These are phyloP conservation scores for Thielaviopsis ethacetica DNA, from an alignment of 2,329 filamentous ascomycete genomes.

Conservation along the genomic window DNA sequence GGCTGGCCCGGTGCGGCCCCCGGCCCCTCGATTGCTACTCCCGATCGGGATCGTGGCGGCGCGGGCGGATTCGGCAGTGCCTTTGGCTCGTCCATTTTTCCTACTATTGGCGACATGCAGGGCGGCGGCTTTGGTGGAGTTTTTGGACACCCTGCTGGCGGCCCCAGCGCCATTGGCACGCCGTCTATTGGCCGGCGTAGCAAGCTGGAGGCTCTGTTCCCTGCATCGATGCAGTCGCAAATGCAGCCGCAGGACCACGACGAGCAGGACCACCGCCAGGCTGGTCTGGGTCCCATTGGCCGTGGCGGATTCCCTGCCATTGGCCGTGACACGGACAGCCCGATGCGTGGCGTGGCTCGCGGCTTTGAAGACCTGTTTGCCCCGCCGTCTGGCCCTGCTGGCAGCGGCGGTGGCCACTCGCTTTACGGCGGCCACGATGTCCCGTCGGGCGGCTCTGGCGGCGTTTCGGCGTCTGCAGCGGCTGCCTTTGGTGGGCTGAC, in stretches of 20 bases:
- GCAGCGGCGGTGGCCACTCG: conserved; percentile 19
- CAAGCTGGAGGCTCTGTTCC: conserved; percentile 78
- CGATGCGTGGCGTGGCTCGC: conserved; percentile 37
- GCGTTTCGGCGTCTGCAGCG: neutral
- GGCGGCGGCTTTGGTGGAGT: conserved; percentile 54
- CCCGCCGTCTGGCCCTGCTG: conserved; percentile 17
- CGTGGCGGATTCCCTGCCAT: conserved; percentile 40
- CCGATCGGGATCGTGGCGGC: conserved; percentile 45
- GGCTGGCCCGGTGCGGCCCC: conserved; percentile 45
- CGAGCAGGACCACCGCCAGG: conserved; percentile 45
- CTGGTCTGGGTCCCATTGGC: conserved; percentile 49
- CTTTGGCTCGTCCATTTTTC: conserved; percentile 69
- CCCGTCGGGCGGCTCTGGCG: conserved; percentile 15
- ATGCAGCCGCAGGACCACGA: conserved; percentile 62
- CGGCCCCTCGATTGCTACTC: conserved; percentile 43
- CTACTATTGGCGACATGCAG: conserved; percentile 59
- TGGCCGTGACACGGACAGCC: conserved; percentile 41
- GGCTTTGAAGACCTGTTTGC: conserved; percentile 39
- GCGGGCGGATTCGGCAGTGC: conserved; percentile 34
- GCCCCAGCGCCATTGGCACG: conserved; percentile 35
- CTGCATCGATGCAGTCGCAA: conserved; percentile 75
- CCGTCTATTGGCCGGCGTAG: conserved; percentile 60
- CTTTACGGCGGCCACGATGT: conserved; percentile 12
- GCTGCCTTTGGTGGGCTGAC: conserved; percentile 1
- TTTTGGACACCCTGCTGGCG: conserved; percentile 41